Conservation (phyloP, 2,329 filamentous ascomycete genomes). For the Alternaria gansuensis region DNA sequence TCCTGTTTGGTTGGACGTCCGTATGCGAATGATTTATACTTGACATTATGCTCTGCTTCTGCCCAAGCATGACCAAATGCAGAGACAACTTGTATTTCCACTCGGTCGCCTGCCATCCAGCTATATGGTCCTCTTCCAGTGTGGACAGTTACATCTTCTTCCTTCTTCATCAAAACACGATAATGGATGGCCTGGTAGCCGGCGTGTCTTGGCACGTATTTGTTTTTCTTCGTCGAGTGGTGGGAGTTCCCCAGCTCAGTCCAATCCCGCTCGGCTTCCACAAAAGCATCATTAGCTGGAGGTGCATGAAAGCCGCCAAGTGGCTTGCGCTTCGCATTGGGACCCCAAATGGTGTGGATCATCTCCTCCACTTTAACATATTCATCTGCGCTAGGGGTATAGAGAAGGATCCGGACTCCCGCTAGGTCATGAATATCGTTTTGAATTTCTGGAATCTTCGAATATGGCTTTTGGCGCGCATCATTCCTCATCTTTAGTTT, state of each 20-base stretch:
- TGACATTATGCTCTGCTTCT: constrained; percentile 40
- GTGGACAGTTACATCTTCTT: neutral
- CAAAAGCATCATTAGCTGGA: too few species aligned
- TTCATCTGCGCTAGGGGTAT: constrained; percentile 15
- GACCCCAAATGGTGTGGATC: neutral
- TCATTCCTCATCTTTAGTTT: neutral
- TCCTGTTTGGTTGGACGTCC: constrained; percentile 7
- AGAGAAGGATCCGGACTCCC: constrained; percentile 22
- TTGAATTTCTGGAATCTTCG: neutral
- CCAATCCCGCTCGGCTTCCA: too few species aligned
- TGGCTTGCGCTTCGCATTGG: neutral
- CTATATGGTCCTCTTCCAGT: neutral
- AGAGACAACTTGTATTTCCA: constrained; percentile 46
- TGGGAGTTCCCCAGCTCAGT: too few species aligned
- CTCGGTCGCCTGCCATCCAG: constrained; percentile 11
- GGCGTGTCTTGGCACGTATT: neutral
- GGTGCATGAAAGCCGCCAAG: neutral
- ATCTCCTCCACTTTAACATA: neutral
- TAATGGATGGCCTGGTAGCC: neutral
- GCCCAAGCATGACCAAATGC: constrained; percentile 41
- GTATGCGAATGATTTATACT: constrained; percentile 36
- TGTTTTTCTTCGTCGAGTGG: neutral
- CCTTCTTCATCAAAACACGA: neutral
- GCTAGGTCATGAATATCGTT: constrained; percentile 14
- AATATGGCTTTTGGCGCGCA: neutral